These are phyloP conservation scores for Scleromitrula shiraiana DNA, from an alignment of 2,329 filamentous ascomycete species.

Conservation along the genomic window DNA sequence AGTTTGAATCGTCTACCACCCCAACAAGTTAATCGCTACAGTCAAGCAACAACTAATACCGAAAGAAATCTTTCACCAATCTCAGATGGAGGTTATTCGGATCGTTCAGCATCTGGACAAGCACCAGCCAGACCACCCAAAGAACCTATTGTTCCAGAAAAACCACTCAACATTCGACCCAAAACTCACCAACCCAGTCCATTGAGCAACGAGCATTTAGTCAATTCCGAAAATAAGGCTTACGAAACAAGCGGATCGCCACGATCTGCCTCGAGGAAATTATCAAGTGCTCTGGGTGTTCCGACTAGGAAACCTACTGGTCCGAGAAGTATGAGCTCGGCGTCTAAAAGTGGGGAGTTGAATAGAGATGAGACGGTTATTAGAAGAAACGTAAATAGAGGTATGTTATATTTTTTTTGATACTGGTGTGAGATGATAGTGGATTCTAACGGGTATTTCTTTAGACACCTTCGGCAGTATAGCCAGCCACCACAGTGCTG, in stretches of 20 bases:
- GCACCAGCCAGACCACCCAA: slow-evolving; percentile 53
- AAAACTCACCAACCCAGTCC: slow-evolving; percentile 48
- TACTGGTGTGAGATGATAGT: slow-evolving; percentile 9
- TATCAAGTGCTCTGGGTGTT: slow-evolving; percentile 22
- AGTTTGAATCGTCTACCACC: slow-evolving; percentile 44
- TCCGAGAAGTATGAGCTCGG: slow-evolving; percentile 29
- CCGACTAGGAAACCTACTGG: slow-evolving; percentile 30
- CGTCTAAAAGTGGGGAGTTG: slow-evolving; percentile 23
- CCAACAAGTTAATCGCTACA: slow-evolving; percentile 45
- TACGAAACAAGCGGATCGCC: slow-evolving; percentile 20
- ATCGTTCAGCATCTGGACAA: slow-evolving; percentile 29
- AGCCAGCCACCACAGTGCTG: slow-evolving; percentile 37
- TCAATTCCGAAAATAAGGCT: slow-evolving; percentile 11
- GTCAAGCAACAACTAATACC: slow-evolving; percentile 25
- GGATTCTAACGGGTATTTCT: slow-evolving; percentile 3
- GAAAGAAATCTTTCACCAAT: slow-evolving; percentile 23
- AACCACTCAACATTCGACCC: slow-evolving; percentile 40
- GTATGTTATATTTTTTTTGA: slow-evolving; percentile 34
- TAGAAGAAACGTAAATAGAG: slow-evolving; percentile 40
- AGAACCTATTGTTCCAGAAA: slow-evolving; percentile 43
- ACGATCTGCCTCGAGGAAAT: slow-evolving; percentile 20
- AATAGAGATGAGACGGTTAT: slow-evolving; percentile 26
- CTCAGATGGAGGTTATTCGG: slow-evolving; percentile 27
- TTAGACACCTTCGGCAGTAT: slow-evolving; percentile 49
- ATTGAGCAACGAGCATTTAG: slow-evolving; percentile 45